Percentiles rank a stretch among this genome's conserved stretches.
These are phyloP conservation scores for Akanthomyces dipterigenus DNA, from an alignment of 2,329 filamentous ascomycete species.

Conservation along the genomic window DNA sequence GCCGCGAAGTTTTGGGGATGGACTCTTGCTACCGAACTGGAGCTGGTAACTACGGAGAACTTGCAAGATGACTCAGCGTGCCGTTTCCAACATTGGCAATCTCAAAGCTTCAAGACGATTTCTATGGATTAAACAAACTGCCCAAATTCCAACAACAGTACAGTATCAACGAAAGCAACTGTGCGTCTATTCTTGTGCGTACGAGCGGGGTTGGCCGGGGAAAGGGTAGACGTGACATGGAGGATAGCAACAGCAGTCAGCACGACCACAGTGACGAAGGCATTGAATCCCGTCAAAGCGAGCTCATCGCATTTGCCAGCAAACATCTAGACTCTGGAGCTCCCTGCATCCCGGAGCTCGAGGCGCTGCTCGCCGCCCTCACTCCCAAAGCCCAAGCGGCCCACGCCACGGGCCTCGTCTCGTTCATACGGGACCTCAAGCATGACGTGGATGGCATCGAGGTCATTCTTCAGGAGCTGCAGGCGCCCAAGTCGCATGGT, in stretches of 20 bases:
- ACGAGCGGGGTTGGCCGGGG: neutral
- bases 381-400: conserved; percentile 8
- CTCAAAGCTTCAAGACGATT: neutral
- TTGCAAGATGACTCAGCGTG: neutral
- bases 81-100: neutral
- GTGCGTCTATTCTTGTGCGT: neutral
- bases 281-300: neutral
- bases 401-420: conserved; percentile 18
- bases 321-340: conserved; percentile 11
- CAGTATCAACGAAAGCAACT: neutral
- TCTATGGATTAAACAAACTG: neutral
- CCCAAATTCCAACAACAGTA: neutral
- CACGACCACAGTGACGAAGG: neutral
- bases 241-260: neutral
- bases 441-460: conserved; percentile 15
- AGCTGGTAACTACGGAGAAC: neutral
- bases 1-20: conserved; percentile 41
- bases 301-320: conserved; percentile 12
- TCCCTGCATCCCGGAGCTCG: conserved; percentile 16
- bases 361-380: conserved; percentile 14
- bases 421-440: conserved; percentile 18
- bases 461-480: conserved; percentile 12
- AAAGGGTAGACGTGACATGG: neutral
- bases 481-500: neutral
- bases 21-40: neutral